Conservation (phyloP, 202 grass and related monocot species). For the Panicum hallii region DNA sequence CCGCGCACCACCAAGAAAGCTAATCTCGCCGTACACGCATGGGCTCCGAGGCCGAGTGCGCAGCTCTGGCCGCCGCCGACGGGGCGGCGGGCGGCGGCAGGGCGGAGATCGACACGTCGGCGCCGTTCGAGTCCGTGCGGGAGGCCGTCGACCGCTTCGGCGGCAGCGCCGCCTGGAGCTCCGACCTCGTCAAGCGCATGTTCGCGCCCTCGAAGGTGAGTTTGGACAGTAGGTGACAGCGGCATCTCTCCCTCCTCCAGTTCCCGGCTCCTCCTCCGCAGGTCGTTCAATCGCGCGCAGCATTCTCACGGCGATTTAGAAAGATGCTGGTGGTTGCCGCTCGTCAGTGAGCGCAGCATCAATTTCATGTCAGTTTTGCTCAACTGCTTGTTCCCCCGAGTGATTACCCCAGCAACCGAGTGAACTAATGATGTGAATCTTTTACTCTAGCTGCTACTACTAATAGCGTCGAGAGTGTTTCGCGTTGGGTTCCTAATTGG, state of each 20-base stretch:
- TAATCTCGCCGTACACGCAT: not conserved
- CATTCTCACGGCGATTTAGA: not conserved
- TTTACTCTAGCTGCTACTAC: not conserved
- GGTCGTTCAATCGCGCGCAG: not conserved
- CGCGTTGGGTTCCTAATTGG: not conserved
- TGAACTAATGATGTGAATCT: not conserved
- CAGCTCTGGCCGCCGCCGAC: conserved; percentile 1
- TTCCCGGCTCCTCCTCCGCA: not conserved
- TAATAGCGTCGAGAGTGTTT: not conserved
- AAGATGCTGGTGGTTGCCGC: not conserved
- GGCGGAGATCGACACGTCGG: conserved; percentile 86
- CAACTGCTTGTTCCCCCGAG: not conserved
- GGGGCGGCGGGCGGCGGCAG: conserved; percentile 23
- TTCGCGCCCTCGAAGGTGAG: conserved; percentile 44
- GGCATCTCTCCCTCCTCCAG: no score
- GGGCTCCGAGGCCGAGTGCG: conserved; percentile 37
- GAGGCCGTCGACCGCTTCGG: conserved; percentile 89
- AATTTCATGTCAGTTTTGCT: not conserved
- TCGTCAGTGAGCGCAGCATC: not conserved
- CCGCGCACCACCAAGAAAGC: not conserved
- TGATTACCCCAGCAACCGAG: not conserved
- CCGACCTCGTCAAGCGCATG: conserved; percentile 60
- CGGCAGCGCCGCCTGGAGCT: conserved; percentile 72
- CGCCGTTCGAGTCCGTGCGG: conserved; percentile 76
- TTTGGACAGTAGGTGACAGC: no score